Evolutionary conservation across 805 yeast species (phyloP), one percentile per base, ranked within the genome.

Genomic region (Wickerhamomyces tratensis): DNA sequence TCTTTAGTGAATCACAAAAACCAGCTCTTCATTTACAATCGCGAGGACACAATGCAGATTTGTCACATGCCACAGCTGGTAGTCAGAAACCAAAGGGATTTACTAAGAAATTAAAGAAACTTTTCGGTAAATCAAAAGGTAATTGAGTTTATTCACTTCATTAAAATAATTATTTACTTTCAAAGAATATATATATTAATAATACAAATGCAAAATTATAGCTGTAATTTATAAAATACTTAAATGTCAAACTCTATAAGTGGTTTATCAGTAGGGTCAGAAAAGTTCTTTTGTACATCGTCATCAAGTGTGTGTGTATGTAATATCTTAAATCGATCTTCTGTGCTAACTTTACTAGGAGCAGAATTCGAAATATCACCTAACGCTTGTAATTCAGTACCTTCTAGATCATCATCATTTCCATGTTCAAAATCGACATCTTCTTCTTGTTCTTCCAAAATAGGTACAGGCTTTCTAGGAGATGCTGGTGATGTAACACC

Each of bases 341-440:
- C 48, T 33, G 45, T 49, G 1, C 40, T 34, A 12, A 38, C 38
- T 26, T 41, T 41, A 20, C 46, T 39, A 7, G 37, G 29, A 40
- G 45, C 37, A 34, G 43, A 43, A 39, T 48, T 29, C 39, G 61
- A 59, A 34, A 56, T 52, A 41, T 65, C 67, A 5, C 50, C 54
- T 35, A 68, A 50, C 0, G 56, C 72, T 33, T 67, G 71, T 3
- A 72, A 68, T 43, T 73, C 80, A 5, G 75, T 68, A 12, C 74
- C 77, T 27, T 73, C 59, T 25, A 76, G 51, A 20, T 72, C 52
- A 46, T 73, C 79, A 46, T 71, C 77, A 34, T 65, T 69, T 9
- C 67, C 61, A 5, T 68, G 63, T 11, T 44, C 51, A 39, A 68
- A 65, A 44, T 69, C 75, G 44, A 69, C 73, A 44, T 73, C 77